Evolutionary conservation across 306 rosid species (phyloP), one percentile per base, ranked within the genome.

Genomic region (Sicyos edulis): DNA sequence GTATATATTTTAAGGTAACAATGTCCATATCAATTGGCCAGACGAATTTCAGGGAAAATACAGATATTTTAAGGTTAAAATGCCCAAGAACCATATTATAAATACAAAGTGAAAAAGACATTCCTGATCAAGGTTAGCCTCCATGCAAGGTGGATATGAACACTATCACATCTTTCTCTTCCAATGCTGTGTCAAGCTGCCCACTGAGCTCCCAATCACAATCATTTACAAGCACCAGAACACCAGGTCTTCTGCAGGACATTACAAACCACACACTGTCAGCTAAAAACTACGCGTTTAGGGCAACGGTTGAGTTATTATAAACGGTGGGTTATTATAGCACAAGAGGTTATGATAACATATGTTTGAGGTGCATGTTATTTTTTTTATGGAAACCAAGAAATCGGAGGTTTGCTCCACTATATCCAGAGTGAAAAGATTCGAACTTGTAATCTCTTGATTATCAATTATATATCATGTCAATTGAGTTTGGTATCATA

Each of bases 121-220:
- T 66, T 66, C 19, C 40, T 66, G 54, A 44, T 12, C n/a, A 0
- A 17, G 45, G 56, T 22, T 88, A 90, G 40, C 98, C 98, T 40
- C 96, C 96, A 26, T 93, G 98, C 81, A 93, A 83, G 75, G 96
- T 90, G 67, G 98, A 93, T 73, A 93, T 90, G 78, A 90, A 92
- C 75, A 90, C 98, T 56, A 92, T 88, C 54, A 82, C 91, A 76
- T 92, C 96, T 79, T 90, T 90, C 59, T 92, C 98, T 82, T 92
- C 96, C 12, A 92, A 74, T 44, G 84, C 59, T 26, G 98, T 90
- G 54, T 77, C 84, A 29, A 90, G 93, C 79, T 88, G 98, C 40
- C 96, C 96, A 67, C 90, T 90, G 61, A 93, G 88, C 79, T 93
- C 98, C 98, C 98, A 93, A 65, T 93, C 96, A 71, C 97, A 90